Evolutionary conservation across 2,329 filamentous ascomycete species (phyloP), one percentile per base, ranked within the genome.

Genomic region (Neonectria faginata): DNA sequence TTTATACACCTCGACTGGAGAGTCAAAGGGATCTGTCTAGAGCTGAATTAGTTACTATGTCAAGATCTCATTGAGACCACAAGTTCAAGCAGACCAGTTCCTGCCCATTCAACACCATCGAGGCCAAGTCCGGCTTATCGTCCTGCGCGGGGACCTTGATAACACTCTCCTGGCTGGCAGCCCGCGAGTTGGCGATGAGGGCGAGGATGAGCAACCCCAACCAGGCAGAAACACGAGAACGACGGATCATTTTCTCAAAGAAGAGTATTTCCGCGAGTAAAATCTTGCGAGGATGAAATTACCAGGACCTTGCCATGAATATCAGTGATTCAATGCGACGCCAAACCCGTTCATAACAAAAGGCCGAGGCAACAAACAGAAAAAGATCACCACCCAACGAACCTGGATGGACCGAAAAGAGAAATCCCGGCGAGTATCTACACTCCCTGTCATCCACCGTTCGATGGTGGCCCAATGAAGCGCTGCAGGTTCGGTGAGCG

Each of bases 1-100:
- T 11, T 76, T 65, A 22, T 77, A 73, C 11, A 76, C 60, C 53
- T 77, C 74, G 8, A 74, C 18, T 2, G 47, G 60, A 18, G 60
- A 61, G 8, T 42, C 44, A 16, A 53, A 16, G 1, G 44, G n/a
- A 14, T 62, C 45, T 12, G 25, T 31, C 60, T 62, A 7, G 5
- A 10, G 48, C 27, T 45, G 39, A 10, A 20, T 42, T 4, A 42
- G 55, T 31, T 25, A 58, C 16, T 6, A 31, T 50, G 12, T 11
- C 39, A 16, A 18, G 8, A 41, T 60, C 8, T 27, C 7, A 8
- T 8, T 11, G 16, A 44, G 7, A 8, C 7, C 18, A 16, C 4
- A 8, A 14, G 50, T 12, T 5, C 12, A 62, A 22, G 55, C 70
- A 64, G 58, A 73, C 70, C 64, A 73, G 12, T 39, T 55, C 47